Evolutionary conservation across 257 asterid genomes (phyloP).

Genomic region (Lithospermum erythrorhizon): DNA sequence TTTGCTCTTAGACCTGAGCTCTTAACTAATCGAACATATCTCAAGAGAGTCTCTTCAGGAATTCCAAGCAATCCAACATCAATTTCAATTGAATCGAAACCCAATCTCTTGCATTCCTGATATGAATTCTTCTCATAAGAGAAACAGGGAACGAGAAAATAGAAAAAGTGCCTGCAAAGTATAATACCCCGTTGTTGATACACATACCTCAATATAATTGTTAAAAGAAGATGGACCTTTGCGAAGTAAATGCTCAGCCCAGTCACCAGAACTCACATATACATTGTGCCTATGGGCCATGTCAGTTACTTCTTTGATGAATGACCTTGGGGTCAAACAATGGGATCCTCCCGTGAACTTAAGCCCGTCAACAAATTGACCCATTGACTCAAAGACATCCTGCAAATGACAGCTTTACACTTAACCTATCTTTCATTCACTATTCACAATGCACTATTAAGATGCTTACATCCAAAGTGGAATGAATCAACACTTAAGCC

Average conservation of each 20-base stretch:
- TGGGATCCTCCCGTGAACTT: conserved; percentile 82
- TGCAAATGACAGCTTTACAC: conserved; percentile 7
- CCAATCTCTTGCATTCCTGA: conserved; percentile 84
- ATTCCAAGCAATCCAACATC: conserved; percentile 66
- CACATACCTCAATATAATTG: conserved; percentile 53
- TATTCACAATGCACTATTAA: no score
- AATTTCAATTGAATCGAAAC: conserved; percentile 80
- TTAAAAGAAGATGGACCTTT: conserved; percentile 63
- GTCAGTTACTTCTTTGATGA: conserved; percentile 53
- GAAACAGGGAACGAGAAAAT: neutral
- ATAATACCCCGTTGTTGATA: neutral
- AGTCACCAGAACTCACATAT: conserved; percentile 73
- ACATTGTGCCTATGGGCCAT: conserved; percentile 76
- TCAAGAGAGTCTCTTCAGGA: conserved; percentile 75
- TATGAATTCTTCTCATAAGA: conserved; percentile 1
- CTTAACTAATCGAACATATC: conserved; percentile 87
- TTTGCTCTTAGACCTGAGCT: conserved; percentile 70
- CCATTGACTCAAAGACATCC: conserved; percentile 82
- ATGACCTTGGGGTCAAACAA: conserved; percentile 49
- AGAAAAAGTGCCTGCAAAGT: neutral
- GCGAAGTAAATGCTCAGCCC: conserved; percentile 56
- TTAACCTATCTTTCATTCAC: no score
- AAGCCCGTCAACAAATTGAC: conserved; percentile 81
- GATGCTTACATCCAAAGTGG: no score
- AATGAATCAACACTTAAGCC: no score